Evolutionary conservation across 495 filamentous ascomycete genomes (phyloP).

Genomic region (Aspergillus leporis): DNA sequence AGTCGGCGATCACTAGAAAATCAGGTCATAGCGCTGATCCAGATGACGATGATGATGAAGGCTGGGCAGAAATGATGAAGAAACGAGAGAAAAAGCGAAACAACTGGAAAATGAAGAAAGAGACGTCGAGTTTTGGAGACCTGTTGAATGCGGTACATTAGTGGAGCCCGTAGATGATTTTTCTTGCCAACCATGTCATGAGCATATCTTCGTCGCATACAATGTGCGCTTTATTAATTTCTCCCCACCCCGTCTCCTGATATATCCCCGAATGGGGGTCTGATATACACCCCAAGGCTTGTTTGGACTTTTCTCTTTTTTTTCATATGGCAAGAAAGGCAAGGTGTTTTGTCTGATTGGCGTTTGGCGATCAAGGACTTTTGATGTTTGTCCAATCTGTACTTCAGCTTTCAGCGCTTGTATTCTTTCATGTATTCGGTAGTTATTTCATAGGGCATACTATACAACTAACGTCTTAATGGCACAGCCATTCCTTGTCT

Average conservation of each 20-base stretch:
- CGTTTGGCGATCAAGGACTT: constrained; percentile 23
- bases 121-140: constrained; percentile 41
- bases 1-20: constrained; percentile 30
- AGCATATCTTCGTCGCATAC: not conserved
- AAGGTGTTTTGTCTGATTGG: not conserved
- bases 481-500: not conserved
- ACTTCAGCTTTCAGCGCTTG: constrained; percentile 7
- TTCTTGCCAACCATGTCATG: not conserved
- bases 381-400: constrained; percentile 3
- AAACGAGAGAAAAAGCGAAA: constrained; percentile 79
- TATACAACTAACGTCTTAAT: constrained; percentile 9
- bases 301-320: constrained; percentile 9
- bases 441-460: constrained; percentile 14
- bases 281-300: constrained; percentile 3
- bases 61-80: constrained; percentile 84
- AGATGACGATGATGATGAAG: constrained; percentile 77
- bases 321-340: constrained; percentile 1
- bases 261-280: not conserved
- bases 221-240: constrained; percentile 1
- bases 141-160: constrained; percentile 47
- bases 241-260: not conserved
- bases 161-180: constrained; percentile 12
- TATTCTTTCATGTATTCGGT: constrained; percentile 10
- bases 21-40: constrained; percentile 25
- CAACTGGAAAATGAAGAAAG: constrained; percentile 69